Percentiles rank a stretch among this genome's conserved stretches.
These are phyloP conservation scores for Trichophaea hybrida DNA, from an alignment of 2,329 filamentous ascomycete species.

Conservation along the genomic window DNA sequence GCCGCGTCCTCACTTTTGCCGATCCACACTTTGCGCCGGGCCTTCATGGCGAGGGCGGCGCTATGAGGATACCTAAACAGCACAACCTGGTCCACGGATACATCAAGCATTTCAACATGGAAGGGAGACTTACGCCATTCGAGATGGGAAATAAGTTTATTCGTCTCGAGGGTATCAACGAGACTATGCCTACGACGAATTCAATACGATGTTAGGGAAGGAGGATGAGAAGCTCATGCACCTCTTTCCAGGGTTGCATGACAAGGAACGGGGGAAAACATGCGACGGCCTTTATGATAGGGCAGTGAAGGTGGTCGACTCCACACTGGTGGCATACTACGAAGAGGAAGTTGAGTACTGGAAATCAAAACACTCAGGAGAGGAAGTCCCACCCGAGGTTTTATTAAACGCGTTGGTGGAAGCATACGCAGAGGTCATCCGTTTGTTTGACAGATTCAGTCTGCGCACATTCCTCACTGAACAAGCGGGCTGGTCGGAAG, in stretches of 20 bases:
- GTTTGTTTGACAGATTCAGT: background rate
- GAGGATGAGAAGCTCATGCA: background rate
- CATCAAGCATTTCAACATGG: background rate
- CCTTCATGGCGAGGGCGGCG: background rate
- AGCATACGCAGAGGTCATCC: background rate
- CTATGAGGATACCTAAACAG: background rate
- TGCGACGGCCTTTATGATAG: background rate
- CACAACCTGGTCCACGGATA: background rate
- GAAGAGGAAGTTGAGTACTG: background rate
- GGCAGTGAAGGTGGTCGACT: background rate
- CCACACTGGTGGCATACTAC: background rate
- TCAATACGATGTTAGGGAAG: background rate
- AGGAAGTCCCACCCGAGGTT: background rate
- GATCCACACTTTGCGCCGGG: background rate
- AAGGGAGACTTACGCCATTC: background rate
- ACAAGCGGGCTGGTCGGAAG: background rate
- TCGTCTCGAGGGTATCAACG: background rate
- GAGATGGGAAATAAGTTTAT: background rate
- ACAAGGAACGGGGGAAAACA: background rate
- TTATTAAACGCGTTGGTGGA: background rate
- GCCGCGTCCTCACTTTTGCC: background rate
- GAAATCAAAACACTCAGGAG: too few relatives aligned
- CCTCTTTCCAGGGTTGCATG: background rate
- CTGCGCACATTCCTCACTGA: background rate
- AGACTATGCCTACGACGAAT: background rate